These are phyloP conservation scores for Trametes meyenii DNA, from an alignment of 768 basidiomycete species.

Conservation along the genomic window DNA sequence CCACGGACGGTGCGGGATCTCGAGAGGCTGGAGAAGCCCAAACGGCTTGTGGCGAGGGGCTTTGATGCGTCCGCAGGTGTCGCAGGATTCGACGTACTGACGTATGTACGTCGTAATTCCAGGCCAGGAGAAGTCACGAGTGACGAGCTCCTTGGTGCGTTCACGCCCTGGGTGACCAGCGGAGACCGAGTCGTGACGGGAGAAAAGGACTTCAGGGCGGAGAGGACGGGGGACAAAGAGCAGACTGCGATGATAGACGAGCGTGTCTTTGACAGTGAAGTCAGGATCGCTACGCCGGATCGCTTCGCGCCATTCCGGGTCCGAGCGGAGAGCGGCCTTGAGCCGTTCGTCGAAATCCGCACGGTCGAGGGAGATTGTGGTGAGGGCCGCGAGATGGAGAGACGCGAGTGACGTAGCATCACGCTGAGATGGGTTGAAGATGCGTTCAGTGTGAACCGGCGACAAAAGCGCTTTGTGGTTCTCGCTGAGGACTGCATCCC, in stretches of 20 bases:
- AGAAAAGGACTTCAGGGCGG: constrained; percentile 32
- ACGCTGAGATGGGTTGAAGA: neutral
- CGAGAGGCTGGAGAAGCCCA: constrained; percentile 38
- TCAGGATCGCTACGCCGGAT: constrained; percentile 19
- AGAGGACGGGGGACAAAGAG: constrained; percentile 39
- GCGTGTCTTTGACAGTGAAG: constrained; percentile 13
- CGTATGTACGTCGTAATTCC: constrained; percentile 26
- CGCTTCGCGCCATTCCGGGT: constrained; percentile 10
- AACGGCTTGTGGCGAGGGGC: constrained; percentile 30
- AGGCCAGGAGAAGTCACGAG: constrained; percentile 38
- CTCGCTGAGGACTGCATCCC: constrained; percentile 19
- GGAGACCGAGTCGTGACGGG: constrained; percentile 40
- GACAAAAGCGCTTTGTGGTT: constrained; percentile 10
- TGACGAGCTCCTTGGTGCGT: constrained; percentile 38
- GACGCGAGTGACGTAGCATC: neutral
- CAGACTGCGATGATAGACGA: constrained; percentile 32
- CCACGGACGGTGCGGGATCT: constrained; percentile 26
- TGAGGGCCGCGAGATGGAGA: neutral
- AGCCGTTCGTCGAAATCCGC: constrained; percentile 1
- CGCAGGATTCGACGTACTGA: constrained; percentile 37
- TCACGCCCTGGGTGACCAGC: constrained; percentile 46
- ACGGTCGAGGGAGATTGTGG: neutral
- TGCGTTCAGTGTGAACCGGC: constrained; percentile 3
- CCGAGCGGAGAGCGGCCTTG: constrained; percentile 9
- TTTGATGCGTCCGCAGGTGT: constrained; percentile 36